phyloP scores from a whole-genome alignment of 2,329 filamentous ascomycete genomes.

The Ampelomyces quisqualis region DNA sequence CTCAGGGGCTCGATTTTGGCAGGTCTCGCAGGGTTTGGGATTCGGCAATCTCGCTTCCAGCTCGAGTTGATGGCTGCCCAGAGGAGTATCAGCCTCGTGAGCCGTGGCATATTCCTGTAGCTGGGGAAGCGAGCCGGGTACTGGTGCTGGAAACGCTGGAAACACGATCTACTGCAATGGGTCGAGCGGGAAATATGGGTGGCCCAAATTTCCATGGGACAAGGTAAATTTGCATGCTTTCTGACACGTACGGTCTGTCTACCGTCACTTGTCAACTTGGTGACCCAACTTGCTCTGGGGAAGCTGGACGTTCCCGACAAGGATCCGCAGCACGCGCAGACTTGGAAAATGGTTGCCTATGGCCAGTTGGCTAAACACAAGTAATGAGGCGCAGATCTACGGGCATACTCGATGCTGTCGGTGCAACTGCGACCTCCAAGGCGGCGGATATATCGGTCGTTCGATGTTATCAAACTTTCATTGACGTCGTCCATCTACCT shows the following conservation, averaged over 20 bases:
- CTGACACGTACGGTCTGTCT: neutral
- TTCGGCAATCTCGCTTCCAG: constrained; percentile 14
- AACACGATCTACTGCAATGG: no score
- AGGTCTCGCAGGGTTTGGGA: constrained; percentile 9
- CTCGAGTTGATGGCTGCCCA: constrained; percentile 2
- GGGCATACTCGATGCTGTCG: no score
- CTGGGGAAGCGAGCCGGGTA: constrained; percentile 2
- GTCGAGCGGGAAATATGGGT: no score
- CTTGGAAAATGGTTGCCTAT: neutral
- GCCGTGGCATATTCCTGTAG: constrained; percentile 9
- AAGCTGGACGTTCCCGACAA: neutral
- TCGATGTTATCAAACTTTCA: no score
- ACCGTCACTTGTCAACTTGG: constrained; percentile 1
- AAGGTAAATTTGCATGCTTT: neutral
- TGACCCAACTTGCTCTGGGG: constrained; percentile 2
- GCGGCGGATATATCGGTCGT: no score
- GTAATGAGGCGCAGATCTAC: no score
- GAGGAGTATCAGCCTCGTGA: constrained; percentile 1
- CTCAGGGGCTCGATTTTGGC: no score
- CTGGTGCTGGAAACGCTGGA: neutral
- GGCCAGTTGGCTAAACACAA: neutral
- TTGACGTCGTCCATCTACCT: no score
- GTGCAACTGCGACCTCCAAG: no score
- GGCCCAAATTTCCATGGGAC: no score
- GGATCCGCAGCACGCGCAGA: neutral